Base-by-base conservation (phyloP, 202 grass and related monocot genomes). In the Eragrostis tef region DNA sequence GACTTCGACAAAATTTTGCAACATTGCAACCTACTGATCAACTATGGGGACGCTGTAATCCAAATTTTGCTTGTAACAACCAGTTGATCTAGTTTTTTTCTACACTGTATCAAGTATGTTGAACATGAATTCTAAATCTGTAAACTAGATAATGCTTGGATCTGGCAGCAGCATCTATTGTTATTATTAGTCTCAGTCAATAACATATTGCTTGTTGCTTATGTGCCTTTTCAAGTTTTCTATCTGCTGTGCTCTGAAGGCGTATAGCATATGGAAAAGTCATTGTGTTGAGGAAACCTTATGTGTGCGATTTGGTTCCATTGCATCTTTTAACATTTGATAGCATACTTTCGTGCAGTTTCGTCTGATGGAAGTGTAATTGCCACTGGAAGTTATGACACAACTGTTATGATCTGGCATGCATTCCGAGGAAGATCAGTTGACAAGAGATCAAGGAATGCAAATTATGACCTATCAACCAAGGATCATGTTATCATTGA, bases 401-500 rank as follows among this genome's bases (percentile, higher is more conserved):
- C 88, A 72, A 94, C 92, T 31, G 88, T 91, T 62, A 94, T 94
- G 92, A 74, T 94, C 67, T 94, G 92, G 92, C 81, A 85, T 84
- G 85, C 92, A 50, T 89, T 87, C 29, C 58, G 82, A 68, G 83
- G 86, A 63, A 88, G 84, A 79, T 77, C 63, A 64, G 71, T 45
- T 61, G 89, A 94, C 44, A 94, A 70, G 75, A 87, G 71, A 87
- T 82, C 67, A 7, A 79, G 83, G 11, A 79, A 79, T 75, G 58
- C 77, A 63, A 81, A 82, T 77, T 73, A 69, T 64, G 91, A 91
- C 26, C 24, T 61, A 11, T 81, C 67, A 62, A 81, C 79, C 71
- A 71, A 81, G 90, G 94, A 98, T 79, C 90, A 94, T 57, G 80
- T 98, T 65, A 89, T 98, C 58, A 90, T 90, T 60, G 88, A 93